These are phyloP conservation scores for Gryganskiella cystojenkinii DNA, from an alignment of 192 early-diverging fungal genomes.

Conservation along the genomic window DNA sequence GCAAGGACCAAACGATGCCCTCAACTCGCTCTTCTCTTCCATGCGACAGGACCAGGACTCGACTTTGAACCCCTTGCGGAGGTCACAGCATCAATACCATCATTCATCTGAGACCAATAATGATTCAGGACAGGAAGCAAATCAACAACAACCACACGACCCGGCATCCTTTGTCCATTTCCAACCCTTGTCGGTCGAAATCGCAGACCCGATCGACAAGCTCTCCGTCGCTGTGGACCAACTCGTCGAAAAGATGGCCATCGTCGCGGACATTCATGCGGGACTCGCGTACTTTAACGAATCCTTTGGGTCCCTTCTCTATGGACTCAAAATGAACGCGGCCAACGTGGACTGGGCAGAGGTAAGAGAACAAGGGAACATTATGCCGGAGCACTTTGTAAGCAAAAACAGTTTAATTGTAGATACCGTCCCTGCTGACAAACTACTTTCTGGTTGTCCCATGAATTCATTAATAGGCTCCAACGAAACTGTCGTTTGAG, in stretches of 20 bases:
- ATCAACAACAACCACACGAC: constrained; percentile 2
- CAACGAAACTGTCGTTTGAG: constrained; percentile 36
- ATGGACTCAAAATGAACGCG: constrained; percentile 45
- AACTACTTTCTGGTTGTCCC: too few relatives aligned
- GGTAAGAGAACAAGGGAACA: constrained; percentile 8
- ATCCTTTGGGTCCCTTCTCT: constrained; percentile 46
- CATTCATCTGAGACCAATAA: neutral
- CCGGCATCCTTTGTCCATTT: constrained; percentile 8
- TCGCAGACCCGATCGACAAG: constrained; percentile 25
- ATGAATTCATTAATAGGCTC: constrained; percentile 28
- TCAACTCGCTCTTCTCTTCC: constrained; percentile 17
- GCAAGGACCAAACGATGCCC: neutral
- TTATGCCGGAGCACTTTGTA: neutral
- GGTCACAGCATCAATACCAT: constrained; percentile 26
- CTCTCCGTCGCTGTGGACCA: constrained; percentile 32
- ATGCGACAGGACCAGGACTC: constrained; percentile 14
- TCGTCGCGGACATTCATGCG: constrained; percentile 40
- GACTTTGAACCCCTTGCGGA: constrained; percentile 15
- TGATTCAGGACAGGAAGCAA: neutral
- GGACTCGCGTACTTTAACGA: constrained; percentile 49
- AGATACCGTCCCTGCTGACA: neutral
- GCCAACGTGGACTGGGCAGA: constrained; percentile 42
- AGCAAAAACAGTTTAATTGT: neutral
- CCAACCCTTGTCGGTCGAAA: constrained; percentile 20
- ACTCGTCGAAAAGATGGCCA: constrained; percentile 39